phyloP scores from a whole-genome alignment of 2,329 filamentous ascomycete species.

The Exophiala oligosperma region DNA sequence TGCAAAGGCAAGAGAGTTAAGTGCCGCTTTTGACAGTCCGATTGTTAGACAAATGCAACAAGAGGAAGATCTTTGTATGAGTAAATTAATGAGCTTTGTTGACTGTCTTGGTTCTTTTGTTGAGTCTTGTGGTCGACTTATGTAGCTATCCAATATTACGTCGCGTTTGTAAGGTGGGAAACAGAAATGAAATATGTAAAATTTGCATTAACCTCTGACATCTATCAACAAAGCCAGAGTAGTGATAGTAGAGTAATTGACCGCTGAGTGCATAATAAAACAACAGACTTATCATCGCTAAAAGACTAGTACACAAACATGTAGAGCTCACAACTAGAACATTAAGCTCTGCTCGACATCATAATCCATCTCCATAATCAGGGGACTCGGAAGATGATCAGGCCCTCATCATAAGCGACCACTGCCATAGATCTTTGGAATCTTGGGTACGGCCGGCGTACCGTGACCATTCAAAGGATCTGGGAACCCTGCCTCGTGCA shows the following conservation, averaged over 20 bases:
- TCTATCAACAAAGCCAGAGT: constrained; percentile 6
- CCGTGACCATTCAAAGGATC: constrained; percentile 20
- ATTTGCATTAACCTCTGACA: constrained; percentile 14
- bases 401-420: constrained; percentile 8
- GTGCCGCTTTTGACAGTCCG: too few relatives aligned
- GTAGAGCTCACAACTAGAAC: too few relatives aligned
- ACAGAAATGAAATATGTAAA: background rate
- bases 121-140: too few relatives aligned
- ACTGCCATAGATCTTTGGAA: constrained; percentile 22
- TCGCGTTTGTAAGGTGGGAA: too few relatives aligned
- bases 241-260: constrained; percentile 8
- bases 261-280: background rate
- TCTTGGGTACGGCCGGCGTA: constrained; percentile 23
- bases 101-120: too few relatives aligned
- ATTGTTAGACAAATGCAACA: too few relatives aligned
- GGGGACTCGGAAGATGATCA: background rate
- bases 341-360: too few relatives aligned
- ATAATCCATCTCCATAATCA: too few relatives aligned
- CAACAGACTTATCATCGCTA: too few relatives aligned
- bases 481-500: constrained; percentile 28
- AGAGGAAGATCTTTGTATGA: background rate
- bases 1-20: too few relatives aligned
- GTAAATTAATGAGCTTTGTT: background rate
- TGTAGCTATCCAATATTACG: too few relatives aligned
- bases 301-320: too few relatives aligned